A percentile compares a stretch with the other conserved stretches of the same genome.
Conservation (phyloP, 2,329 filamentous ascomycete genomes). For the Periconia macrospinosa region DNA sequence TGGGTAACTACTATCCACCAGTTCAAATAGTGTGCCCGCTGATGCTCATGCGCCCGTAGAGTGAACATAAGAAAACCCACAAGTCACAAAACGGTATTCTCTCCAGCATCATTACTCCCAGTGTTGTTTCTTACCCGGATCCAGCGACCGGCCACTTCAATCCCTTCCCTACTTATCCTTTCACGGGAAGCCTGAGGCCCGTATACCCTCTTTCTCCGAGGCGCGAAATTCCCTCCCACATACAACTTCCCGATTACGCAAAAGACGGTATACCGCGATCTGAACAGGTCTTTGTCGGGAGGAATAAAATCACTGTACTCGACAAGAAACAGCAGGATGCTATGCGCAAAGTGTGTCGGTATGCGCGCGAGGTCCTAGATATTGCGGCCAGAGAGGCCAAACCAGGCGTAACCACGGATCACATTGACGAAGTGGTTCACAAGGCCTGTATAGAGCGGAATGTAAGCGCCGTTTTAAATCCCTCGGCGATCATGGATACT, state of each 20-base stretch:
- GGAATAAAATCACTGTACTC: constrained; percentile 82
- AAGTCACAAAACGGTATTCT: constrained; percentile 78
- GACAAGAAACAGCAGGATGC: constrained; percentile 78
- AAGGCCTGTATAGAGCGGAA: constrained; percentile 91
- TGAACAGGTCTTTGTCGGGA: constrained; percentile 65
- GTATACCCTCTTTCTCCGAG: constrained; percentile 63
- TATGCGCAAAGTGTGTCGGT: constrained; percentile 88
- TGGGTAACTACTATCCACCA: constrained; percentile 67
- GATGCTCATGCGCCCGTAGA: constrained; percentile 53
- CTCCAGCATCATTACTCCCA: constrained; percentile 73
- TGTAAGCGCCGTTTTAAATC: constrained; percentile 60
- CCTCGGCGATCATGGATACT: constrained; percentile 6
- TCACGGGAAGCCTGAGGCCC: constrained; percentile 78
- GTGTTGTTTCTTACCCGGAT: constrained; percentile 86
- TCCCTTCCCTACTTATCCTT: constrained; percentile 86
- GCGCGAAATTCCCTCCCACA: constrained; percentile 69
- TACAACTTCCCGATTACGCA: constrained; percentile 85
- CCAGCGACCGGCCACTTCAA: constrained; percentile 89
- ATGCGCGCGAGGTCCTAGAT: constrained; percentile 90
- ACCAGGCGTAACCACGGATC: constrained; percentile 94
- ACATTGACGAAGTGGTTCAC: constrained; percentile 93
- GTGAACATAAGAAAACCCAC: constrained; percentile 79
- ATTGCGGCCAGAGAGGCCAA: constrained; percentile 80
- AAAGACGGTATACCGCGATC: constrained; percentile 74
- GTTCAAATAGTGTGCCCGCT: constrained; percentile 8